Percentiles rank a stretch among this genome's conserved stretches.
These are phyloP conservation scores for Curvularia verruculosa DNA, from an alignment of 2,329 filamentous ascomycete genomes.

Conservation along the genomic window DNA sequence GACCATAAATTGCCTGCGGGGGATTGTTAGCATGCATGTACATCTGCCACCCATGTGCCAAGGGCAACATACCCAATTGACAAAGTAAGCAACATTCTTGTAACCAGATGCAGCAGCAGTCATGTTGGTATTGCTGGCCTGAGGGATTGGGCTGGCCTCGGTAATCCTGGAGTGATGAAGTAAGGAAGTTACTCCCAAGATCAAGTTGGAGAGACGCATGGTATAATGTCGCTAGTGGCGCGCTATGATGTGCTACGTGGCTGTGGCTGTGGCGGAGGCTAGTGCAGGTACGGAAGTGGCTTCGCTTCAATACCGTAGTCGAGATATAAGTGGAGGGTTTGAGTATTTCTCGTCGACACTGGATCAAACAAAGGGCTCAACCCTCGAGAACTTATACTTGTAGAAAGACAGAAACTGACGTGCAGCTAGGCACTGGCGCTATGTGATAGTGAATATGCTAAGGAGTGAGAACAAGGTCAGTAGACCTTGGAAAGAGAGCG, in stretches of 20 bases:
- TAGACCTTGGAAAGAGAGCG: constrained; percentile 15
- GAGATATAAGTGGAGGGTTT: background rate
- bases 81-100: constrained; percentile 48
- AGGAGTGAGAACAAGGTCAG: constrained; percentile 10
- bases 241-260: constrained; percentile 31
- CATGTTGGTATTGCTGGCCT: constrained; percentile 17
- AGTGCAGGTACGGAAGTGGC: constrained; percentile 25
- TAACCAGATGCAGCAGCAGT: constrained; percentile 35
- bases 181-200: constrained; percentile 27
- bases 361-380: background rate
- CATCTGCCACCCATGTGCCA: background rate
- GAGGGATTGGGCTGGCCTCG: constrained; percentile 33
- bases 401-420: background rate
- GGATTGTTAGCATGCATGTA: constrained; percentile 6
- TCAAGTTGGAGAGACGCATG: constrained; percentile 32
- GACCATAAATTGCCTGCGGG: constrained; percentile 46
- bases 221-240: constrained; percentile 30
- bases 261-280: constrained; percentile 29
- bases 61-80: constrained; percentile 44
- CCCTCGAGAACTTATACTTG: constrained; percentile 5
- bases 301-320: constrained; percentile 14
- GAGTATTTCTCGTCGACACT: background rate
- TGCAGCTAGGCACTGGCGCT: background rate
- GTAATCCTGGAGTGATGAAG: constrained; percentile 28
- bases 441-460: constrained; percentile 1